Conservation (phyloP, 805 yeast species). For the Saccharomyces mikatae region DNA sequence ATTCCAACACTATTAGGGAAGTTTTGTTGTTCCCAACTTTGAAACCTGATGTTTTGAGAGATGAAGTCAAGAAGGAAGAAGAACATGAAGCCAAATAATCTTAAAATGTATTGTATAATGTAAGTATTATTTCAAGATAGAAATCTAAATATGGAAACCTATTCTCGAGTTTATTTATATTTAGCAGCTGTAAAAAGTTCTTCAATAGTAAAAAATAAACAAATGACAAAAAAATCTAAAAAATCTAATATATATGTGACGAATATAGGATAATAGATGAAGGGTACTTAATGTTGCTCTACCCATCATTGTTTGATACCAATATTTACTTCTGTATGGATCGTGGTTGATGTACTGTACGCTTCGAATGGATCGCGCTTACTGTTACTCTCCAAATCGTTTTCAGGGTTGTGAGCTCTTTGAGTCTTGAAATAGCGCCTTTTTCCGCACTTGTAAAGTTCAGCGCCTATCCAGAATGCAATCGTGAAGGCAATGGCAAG, state of each 20-base stretch:
- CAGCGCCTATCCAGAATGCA: constrained; percentile 53
- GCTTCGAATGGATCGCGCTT: constrained; percentile 50
- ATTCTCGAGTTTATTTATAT: neutral
- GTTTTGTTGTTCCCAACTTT: constrained; percentile 96
- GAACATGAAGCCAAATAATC: constrained; percentile 1
- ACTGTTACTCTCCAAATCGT: constrained; percentile 46
- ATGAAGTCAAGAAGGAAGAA: constrained; percentile 27
- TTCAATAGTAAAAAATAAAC: neutral
- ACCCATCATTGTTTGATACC: neutral
- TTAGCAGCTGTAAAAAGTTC: neutral
- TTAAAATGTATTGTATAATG: neutral
- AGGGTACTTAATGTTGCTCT: neutral
- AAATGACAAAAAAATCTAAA: neutral
- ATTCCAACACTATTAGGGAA: constrained; percentile 95
- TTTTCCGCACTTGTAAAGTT: constrained; percentile 59
- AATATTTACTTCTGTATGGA: constrained; percentile 19
- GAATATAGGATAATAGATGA: neutral
- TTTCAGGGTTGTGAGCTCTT: constrained; percentile 49
- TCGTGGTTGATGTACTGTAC: constrained; percentile 46
- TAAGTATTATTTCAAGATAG: neutral
- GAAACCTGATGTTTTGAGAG: constrained; percentile 69
- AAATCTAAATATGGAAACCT: neutral
- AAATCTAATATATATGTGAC: neutral
- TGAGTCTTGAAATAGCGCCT: constrained; percentile 43
- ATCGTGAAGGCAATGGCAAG: constrained; percentile 53